Evolutionary conservation across 1,284 basidiomycete genomes (phyloP).

Genomic region (Neolentinus lepideus): DNA sequence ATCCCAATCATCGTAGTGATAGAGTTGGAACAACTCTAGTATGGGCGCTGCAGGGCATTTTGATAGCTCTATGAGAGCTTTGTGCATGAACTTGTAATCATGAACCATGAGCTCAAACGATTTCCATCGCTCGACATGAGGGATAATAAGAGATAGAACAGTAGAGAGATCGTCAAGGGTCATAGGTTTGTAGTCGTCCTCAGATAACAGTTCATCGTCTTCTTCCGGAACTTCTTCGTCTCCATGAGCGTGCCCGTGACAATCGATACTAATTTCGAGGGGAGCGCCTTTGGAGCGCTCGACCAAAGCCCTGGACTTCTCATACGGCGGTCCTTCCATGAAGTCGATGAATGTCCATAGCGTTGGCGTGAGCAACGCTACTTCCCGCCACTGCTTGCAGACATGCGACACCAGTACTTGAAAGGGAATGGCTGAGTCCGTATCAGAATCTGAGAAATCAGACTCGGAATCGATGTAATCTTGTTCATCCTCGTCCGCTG

Average conservation of each 20-base stretch:
- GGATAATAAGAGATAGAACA: conserved; percentile 42
- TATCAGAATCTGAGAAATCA: not conserved
- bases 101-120: conserved; percentile 35
- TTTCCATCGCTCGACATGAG: conserved; percentile 46
- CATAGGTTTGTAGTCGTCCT: conserved; percentile 14
- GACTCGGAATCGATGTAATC: conserved; percentile 7
- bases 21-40: conserved; percentile 43
- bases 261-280: conserved; percentile 41
- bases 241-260: conserved; percentile 12
- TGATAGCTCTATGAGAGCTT: conserved; percentile 34
- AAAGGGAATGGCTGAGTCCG: conserved; percentile 15
- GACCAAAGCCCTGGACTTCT: conserved; percentile 34
- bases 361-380: conserved; percentile 23
- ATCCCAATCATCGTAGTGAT: conserved; percentile 28
- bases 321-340: conserved; percentile 24
- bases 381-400: conserved; percentile 27
- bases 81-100: conserved; percentile 38
- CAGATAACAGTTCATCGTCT: conserved; percentile 15
- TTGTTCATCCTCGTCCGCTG: conserved; percentile 19
- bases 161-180: conserved; percentile 22
- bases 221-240: conserved; percentile 14
- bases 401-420: conserved; percentile 38
- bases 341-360: conserved; percentile 27
- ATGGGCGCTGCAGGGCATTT: conserved; percentile 35
- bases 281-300: conserved; percentile 38